Conservation (phyloP, 2,329 filamentous ascomycete genomes). For the Colletotrichum cuscutae region DNA sequence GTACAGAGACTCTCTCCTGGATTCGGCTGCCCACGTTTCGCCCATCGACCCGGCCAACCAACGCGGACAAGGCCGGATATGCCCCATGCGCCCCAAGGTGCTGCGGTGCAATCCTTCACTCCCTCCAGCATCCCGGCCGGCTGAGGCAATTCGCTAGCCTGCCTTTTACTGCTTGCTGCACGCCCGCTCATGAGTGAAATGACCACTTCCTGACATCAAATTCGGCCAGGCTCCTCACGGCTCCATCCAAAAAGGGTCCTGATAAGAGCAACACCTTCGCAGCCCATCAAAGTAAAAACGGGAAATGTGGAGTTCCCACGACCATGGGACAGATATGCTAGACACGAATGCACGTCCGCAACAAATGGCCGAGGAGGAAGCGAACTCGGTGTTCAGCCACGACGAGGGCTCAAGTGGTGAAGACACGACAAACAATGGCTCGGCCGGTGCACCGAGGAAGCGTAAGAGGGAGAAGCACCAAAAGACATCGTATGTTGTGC, state of each 20-base stretch:
- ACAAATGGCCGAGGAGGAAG: slow-evolving; percentile 48
- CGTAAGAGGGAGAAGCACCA: slow-evolving; percentile 53
- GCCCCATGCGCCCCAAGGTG: slow-evolving; percentile 15
- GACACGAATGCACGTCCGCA: slow-evolving; percentile 40
- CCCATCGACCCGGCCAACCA: slow-evolving; percentile 17
- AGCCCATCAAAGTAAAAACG: slow-evolving; percentile 18
- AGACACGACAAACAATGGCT: slow-evolving; percentile 43
- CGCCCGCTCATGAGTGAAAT: slow-evolving; percentile 26
- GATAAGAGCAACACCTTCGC: slow-evolving; percentile 31
- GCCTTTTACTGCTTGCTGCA: slow-evolving; percentile 16
- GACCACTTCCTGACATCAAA: slow-evolving; percentile 32
- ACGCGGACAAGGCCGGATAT: slow-evolving; percentile 18
- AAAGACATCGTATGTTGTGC: slow-evolving; percentile 52
- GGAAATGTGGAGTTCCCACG: slow-evolving; percentile 43
- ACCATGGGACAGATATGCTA: slow-evolving; percentile 40
- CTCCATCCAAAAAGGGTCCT: slow-evolving; percentile 30
- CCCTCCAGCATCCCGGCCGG: slow-evolving; percentile 27
- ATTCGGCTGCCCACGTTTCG: slow-evolving; percentile 20
- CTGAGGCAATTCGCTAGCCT: slow-evolving; percentile 24
- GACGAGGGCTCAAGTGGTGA: slow-evolving; percentile 51
- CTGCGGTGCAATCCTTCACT: slow-evolving; percentile 24
- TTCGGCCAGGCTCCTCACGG: slow-evolving; percentile 22
- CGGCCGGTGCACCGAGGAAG: slow-evolving; percentile 45
- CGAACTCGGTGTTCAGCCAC: slow-evolving; percentile 48
- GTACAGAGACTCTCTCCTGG: not conserved